Evolutionary conservation across 352 stramenopile species (phyloP).

Genomic region (Phytophthora foliorum): DNA sequence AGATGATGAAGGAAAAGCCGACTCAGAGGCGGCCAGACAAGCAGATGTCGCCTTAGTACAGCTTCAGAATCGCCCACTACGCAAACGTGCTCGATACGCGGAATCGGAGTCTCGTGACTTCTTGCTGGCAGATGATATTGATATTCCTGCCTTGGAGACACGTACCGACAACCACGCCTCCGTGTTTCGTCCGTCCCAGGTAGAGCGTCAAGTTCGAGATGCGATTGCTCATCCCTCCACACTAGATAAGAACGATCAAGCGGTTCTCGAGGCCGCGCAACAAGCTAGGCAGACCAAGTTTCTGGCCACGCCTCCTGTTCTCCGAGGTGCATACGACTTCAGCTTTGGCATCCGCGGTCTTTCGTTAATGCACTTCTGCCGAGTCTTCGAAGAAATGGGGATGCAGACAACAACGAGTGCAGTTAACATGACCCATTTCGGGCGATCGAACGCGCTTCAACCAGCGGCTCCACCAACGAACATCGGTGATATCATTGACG

Average conservation of each 20-base stretch:
- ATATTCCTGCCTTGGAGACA: background rate
- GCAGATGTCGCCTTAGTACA: background rate
- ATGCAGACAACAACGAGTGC: background rate
- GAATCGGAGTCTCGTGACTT: background rate
- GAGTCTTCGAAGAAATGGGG: constrained; percentile 5
- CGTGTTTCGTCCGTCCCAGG: constrained; percentile 6
- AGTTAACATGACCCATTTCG: constrained; percentile 18
- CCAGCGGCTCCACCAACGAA: background rate
- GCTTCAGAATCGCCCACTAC: background rate
- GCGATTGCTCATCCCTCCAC: background rate
- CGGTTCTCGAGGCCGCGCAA: constrained; percentile 17
- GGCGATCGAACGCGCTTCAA: constrained; percentile 10
- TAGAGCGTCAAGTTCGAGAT: constrained; percentile 2
- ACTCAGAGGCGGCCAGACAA: background rate
- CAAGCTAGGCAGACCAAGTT: constrained; percentile 10
- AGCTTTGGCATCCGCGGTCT: constrained; percentile 5
- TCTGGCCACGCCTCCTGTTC: constrained; percentile 9
- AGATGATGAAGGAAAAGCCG: constrained; percentile 1
- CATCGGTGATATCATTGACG: constrained; percentile 3
- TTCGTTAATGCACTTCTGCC: constrained; percentile 13
- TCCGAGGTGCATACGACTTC: constrained; percentile 8
- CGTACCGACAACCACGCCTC: background rate
- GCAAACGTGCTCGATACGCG: background rate
- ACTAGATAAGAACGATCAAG: constrained; percentile 24
- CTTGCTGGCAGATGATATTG: background rate